phyloP scores from a whole-genome alignment of 2,329 filamentous ascomycete genomes.

The Penicillium sp. region DNA sequence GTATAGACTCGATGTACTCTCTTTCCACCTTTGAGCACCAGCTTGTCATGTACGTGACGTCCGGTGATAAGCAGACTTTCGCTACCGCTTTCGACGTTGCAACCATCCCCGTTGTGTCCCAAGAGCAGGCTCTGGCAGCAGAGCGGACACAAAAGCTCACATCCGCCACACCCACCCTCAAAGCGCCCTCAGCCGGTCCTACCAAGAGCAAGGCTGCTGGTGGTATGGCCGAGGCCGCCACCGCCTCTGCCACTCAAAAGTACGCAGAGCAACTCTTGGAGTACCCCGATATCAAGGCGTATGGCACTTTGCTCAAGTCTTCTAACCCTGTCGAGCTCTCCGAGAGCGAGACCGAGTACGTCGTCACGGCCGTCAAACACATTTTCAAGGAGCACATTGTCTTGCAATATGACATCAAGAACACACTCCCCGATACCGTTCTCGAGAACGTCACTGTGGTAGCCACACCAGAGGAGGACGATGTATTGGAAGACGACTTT shows the following conservation, averaged over 20 bases:
- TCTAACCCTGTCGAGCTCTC: slow-evolving; percentile 84
- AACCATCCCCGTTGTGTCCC: slow-evolving; percentile 87
- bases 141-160: slow-evolving; percentile 97
- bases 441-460: slow-evolving; percentile 86
- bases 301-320: slow-evolving; percentile 90
- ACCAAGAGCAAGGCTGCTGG: slow-evolving; percentile 68
- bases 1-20: slow-evolving; percentile 86
- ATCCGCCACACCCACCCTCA: slow-evolving; percentile 86
- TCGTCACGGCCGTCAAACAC: slow-evolving; percentile 91
- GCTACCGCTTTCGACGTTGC: slow-evolving; percentile 84
- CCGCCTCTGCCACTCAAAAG: slow-evolving; percentile 79
- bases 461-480: slow-evolving; percentile 77
- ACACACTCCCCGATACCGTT: slow-evolving; percentile 88
- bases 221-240: slow-evolving; percentile 71
- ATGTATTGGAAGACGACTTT: slow-evolving; percentile 78
- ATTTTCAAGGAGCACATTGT: slow-evolving; percentile 97
- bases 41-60: slow-evolving; percentile 95
- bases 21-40: slow-evolving; percentile 95
- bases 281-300: slow-evolving; percentile 88
- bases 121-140: slow-evolving; percentile 93
- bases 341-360: slow-evolving; percentile 96
- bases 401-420: slow-evolving; percentile 95
- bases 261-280: slow-evolving; percentile 84
- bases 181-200: slow-evolving; percentile 81
- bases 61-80: slow-evolving; percentile 84